A percentile compares a stretch with the other conserved stretches of the same genome.
These are phyloP conservation scores for Crithidia fasciculata DNA, from an alignment of 208 protist genomes.

Conservation along the genomic window DNA sequence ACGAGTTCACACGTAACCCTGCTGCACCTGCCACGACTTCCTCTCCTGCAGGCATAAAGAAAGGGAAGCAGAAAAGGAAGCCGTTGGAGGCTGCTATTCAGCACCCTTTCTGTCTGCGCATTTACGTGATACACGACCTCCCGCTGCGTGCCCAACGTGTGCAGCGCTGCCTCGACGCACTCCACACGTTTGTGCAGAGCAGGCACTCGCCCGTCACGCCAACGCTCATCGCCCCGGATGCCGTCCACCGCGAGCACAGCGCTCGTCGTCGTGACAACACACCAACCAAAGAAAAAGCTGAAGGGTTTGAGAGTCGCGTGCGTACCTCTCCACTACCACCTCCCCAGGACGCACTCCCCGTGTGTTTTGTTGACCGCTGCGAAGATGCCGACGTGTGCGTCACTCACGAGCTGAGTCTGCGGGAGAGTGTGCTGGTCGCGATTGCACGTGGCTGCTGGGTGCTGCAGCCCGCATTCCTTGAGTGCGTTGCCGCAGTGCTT, in stretches of 20 bases:
- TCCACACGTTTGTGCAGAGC: background rate
- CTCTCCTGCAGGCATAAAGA: background rate
- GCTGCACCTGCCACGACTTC: background rate
- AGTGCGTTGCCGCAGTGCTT: slow-evolving; percentile 31
- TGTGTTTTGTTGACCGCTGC: slow-evolving; percentile 35
- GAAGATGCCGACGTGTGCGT: slow-evolving; percentile 68
- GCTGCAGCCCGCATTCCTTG: slow-evolving; percentile 49
- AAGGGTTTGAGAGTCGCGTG: no score
- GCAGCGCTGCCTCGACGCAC: slow-evolving; percentile 20
- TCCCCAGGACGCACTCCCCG: background rate
- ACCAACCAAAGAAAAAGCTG: background rate
- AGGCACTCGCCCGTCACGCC: slow-evolving; percentile 5
- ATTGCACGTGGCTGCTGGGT: slow-evolving; percentile 66
- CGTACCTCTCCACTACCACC: background rate
- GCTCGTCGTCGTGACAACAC: background rate
- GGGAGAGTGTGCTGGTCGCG: slow-evolving; percentile 76
- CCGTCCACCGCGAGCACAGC: background rate
- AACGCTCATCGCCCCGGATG: background rate
- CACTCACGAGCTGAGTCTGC: slow-evolving; percentile 62
- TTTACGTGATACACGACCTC: slow-evolving; percentile 54
- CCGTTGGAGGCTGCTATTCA: background rate
- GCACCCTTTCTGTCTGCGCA: slow-evolving; percentile 4
- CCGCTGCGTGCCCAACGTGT: slow-evolving; percentile 35
- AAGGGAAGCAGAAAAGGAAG: background rate
- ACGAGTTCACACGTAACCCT: background rate